Base-by-base conservation (phyloP, 148 eudicot species). In the Dianthus caryophyllus region DNA sequence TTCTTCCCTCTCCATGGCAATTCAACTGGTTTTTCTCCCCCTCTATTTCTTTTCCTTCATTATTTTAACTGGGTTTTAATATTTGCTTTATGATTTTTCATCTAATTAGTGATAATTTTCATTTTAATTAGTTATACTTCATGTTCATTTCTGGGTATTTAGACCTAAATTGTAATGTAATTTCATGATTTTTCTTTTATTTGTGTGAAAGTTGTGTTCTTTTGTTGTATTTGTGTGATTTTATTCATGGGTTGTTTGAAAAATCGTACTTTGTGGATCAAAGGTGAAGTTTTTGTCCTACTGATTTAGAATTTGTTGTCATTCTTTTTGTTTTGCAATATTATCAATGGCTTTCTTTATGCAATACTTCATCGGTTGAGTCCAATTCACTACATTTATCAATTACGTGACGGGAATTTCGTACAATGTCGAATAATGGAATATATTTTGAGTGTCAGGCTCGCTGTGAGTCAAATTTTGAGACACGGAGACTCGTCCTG, bases 21-120 rank as follows among this genome's bases (percentile, higher is more conserved):
- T 85, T 85, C 71, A 76, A 59, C 65, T 85, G 90, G 90, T 85
- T 64, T 66, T 38, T 76, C 60, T 50, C 20, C 51, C 59, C 65
- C 57, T 67, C 70, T 76, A 47, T 69, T 58, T 65, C 43, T 24
- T 26, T n/a, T n/a, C n/a, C n/a, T n/a, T n/a, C 20, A 46, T 24
- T 60, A 1, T 50, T 6, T 44, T 2, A 1, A 31, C 41, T 14
- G 12, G 30, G 29, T 1, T 51, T 71, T 6, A 50, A 15, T 33
- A 33, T 33, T 38, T 60, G 20, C 20, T 43, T 50, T 16, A 27
- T 41, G 24, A 22, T 2, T 38, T 5, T 13, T 27, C 39, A 5
- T 7, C 41, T 62, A 9, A 41, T 41, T 4, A 41, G 1, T 41
- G 3, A 33, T 33, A 2, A 2, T 33, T 33, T 41, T 41, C 11